These are phyloP conservation scores for Hericium coralloides DNA, from an alignment of 768 basidiomycete species.

Conservation along the genomic window DNA sequence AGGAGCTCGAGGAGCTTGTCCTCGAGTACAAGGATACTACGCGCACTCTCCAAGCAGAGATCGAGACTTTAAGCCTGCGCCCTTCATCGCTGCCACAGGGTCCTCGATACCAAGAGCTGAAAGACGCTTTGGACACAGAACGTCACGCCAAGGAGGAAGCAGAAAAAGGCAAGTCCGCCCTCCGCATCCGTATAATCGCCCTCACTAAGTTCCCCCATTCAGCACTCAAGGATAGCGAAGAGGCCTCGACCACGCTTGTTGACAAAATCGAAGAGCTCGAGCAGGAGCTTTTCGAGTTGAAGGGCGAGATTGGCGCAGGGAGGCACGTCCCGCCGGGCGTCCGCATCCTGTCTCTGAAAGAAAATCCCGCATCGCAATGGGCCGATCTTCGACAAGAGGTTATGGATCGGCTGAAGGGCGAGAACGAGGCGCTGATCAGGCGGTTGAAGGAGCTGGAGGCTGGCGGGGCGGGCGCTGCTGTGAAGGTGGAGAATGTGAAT, in stretches of 20 bases:
- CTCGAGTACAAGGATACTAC: conserved; percentile 47
- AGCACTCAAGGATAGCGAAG: conserved; percentile 39
- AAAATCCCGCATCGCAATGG: conserved; percentile 83
- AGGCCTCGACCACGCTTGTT: conserved; percentile 28
- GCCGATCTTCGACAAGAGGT: conserved; percentile 64
- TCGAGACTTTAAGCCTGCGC: conserved; percentile 37
- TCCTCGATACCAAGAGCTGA: conserved; percentile 28
- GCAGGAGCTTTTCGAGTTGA: conserved; percentile 69
- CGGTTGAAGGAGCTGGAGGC: conserved; percentile 55
- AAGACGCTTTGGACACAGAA: conserved; percentile 29
- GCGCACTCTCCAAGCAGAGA: conserved; percentile 33
- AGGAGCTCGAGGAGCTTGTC: conserved; percentile 47
- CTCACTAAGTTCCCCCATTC: not conserved
- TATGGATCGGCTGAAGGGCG: conserved; percentile 66
- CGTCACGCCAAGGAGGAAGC: conserved; percentile 22
- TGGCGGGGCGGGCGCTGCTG: conserved; percentile 19
- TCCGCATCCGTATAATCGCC: not conserved
- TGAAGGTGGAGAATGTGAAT: conserved; percentile 5
- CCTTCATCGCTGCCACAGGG: conserved; percentile 14
- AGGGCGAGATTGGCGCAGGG: conserved; percentile 69
- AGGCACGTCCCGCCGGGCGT: conserved; percentile 64
- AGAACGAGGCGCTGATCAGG: conserved; percentile 77
- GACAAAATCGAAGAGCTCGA: conserved; percentile 63
- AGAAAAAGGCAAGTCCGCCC: conserved; percentile 29
- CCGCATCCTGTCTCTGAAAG: conserved; percentile 57